Base-by-base conservation (phyloP, 257 asterid genomes). In the Phtheirospermum japonicum region DNA sequence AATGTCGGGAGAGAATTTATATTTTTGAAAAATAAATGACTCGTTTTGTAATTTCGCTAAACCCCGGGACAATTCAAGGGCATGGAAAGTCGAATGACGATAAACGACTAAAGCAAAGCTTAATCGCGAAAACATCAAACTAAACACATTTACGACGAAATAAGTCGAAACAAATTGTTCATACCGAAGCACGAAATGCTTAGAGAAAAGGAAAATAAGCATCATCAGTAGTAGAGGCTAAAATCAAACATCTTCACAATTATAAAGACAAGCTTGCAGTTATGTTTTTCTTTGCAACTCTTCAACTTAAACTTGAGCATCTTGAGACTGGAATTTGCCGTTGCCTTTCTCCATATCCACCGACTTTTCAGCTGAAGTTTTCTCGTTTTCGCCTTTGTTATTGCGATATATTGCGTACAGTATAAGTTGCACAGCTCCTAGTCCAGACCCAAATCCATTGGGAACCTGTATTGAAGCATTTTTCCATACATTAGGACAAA, bases 401-500 rank as follows among this genome's bases (percentile, higher is more conserved):
- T 80, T 32, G 6, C 70, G 82, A 73, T 88, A 88, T 10, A 84
- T 74, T 17, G 85, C 84, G 40, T 85, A 91, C 10, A 91, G 70
- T 57, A 88, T 80, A 52, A 90, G 86, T 61, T 91, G 96, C 73
- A 83, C 80, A 2, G 83, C 31, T 26, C 96, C 98, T 73, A 88
- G 71, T 61, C 79, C 88, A 48, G 77, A 17, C 50, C 92, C 96
- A 57, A 88, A 79, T 23, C 95, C 98, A 71, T 91, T 91, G 2
- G 96, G 88, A 52, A 88, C 71, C 98, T 90, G 83, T n/a, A n/a
- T n/a, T 49, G 42, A 53, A 63, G 9, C 19, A n/a, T 36, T 19
- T 4, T 48, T 45, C 9, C 48, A 34, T 4, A 32, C 50, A 17
- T 48, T 14, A 56, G 49, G 14, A 17, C 14, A 19, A 17, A 11